Conservation (phyloP, 805 yeast species). For the Metschnikowia aberdeeniae region DNA sequence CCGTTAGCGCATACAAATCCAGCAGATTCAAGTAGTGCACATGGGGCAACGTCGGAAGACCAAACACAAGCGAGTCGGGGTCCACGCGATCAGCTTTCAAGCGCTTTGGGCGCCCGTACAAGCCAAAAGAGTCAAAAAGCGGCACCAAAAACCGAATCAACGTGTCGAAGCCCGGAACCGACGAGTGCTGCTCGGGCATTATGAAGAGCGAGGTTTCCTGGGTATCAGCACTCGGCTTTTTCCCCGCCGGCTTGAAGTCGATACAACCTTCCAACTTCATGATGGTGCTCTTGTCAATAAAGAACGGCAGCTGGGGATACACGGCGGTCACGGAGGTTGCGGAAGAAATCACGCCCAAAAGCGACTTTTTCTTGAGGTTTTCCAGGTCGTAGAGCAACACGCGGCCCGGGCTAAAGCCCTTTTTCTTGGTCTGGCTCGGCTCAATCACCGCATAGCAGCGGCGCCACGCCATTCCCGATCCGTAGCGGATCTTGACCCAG, state of each 20-base stretch:
- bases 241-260: constrained; percentile 45
- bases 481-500: constrained; percentile 93
- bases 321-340: constrained; percentile 80
- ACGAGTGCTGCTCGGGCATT: constrained; percentile 43
- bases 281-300: constrained; percentile 85
- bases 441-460: constrained; percentile 88
- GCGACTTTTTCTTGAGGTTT: constrained; percentile 61
- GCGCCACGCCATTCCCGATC: constrained; percentile 97
- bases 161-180: constrained; percentile 49
- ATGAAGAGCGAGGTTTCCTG: constrained; percentile 40
- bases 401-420: constrained; percentile 53
- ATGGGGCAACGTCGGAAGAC: constrained; percentile 43
- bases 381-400: constrained; percentile 81
- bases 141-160: constrained; percentile 42
- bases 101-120: constrained; percentile 43
- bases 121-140: constrained; percentile 40
- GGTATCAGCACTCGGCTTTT: constrained; percentile 26
- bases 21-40: constrained; percentile 39
- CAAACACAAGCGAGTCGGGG: constrained; percentile 42
- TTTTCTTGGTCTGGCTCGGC: constrained; percentile 54
- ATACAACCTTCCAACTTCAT: constrained; percentile 85
- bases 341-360: constrained; percentile 73
- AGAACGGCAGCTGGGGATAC: constrained; percentile 80
- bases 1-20: constrained; percentile 26
- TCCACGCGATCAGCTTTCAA: constrained; percentile 41